These are phyloP conservation scores for Alternaria panax DNA, from an alignment of 2,329 filamentous ascomycete genomes.

Conservation along the genomic window DNA sequence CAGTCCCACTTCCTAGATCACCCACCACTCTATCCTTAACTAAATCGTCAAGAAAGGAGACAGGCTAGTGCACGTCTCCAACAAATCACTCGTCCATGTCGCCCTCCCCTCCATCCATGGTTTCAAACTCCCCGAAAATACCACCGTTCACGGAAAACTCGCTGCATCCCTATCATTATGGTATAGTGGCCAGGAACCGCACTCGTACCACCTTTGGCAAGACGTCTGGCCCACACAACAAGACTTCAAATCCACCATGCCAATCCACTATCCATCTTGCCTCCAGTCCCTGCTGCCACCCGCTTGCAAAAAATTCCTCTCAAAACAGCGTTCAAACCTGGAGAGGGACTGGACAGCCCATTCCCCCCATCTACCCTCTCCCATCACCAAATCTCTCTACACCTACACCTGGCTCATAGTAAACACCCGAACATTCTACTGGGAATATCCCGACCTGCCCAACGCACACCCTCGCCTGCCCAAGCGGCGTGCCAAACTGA, in stretches of 20 bases:
- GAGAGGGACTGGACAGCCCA: constrained; percentile 59
- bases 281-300: constrained; percentile 53
- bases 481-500: constrained; percentile 52
- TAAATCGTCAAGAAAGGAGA: constrained; percentile 62
- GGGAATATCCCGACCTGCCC: constrained; percentile 53
- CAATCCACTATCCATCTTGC: constrained; percentile 60
- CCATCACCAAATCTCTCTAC: constrained; percentile 54
- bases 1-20: constrained; percentile 25
- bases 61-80: constrained; percentile 69
- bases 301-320: constrained; percentile 54
- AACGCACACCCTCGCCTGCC: constrained; percentile 50
- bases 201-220: constrained; percentile 64
- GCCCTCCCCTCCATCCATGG: constrained; percentile 61
- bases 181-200: constrained; percentile 51
- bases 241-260: constrained; percentile 67
- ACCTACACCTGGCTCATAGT: constrained; percentile 67
- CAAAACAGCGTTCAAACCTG: constrained; percentile 63
- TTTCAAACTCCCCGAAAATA: constrained; percentile 59
- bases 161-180: constrained; percentile 70
- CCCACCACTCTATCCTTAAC: not conserved
- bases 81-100: constrained; percentile 68
- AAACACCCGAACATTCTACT: constrained; percentile 68
- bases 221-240: constrained; percentile 69
- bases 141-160: constrained; percentile 74
- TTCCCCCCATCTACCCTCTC: constrained; percentile 53